Evolutionary conservation across 2,329 filamentous ascomycete genomes (phyloP), one percentile per base, ranked within the genome.

Genomic region (Fusarium acutatum): DNA sequence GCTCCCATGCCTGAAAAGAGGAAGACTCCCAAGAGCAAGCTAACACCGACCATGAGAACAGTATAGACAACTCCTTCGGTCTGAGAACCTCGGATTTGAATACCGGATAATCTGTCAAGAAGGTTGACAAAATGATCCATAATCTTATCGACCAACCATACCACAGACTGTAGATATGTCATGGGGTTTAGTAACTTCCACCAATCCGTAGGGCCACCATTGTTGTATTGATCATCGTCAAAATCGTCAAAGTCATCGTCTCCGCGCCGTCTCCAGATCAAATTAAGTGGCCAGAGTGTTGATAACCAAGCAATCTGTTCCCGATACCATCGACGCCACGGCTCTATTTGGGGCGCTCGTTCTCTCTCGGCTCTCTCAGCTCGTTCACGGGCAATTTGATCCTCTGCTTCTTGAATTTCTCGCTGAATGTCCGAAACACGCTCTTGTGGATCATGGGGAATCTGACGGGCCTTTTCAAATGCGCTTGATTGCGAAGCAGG

Each of bases 181-280:
- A 76, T 71, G 1, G 81, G 82, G 34, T 81, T 77, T 8, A 81
- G 53, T 6, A 82, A 66, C 24, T 74, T 74, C 69, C 75, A 74
- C 73, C 78, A 79, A 38, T 77, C 64, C 26, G 63, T 56, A 18
- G 64, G 67, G 7, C 50, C 67, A 7, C 64, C 71, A 20, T 69
- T 26, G 22, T 69, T 47, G 14, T 52, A 60, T 6, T 73, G 64
- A 1, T 65, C 56, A 2, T 67, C 67, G 1, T 69, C 67, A 47
- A 61, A 67, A 32, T 76, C 64, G 14, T 75, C 75, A 24, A 71
- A 50, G 7, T 54, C 44, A 20, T 38, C 46, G 6, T 28, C 60
- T 20, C 47, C 56, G 11, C 22, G 37, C n/a, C 47, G 47, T 14
- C 49, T n/a, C 24, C 62, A 64, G 10, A 77, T 40, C 18, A 64